phyloP scores from a whole-genome alignment of 768 basidiomycete species.

The Gymnopilus dilepis region DNA sequence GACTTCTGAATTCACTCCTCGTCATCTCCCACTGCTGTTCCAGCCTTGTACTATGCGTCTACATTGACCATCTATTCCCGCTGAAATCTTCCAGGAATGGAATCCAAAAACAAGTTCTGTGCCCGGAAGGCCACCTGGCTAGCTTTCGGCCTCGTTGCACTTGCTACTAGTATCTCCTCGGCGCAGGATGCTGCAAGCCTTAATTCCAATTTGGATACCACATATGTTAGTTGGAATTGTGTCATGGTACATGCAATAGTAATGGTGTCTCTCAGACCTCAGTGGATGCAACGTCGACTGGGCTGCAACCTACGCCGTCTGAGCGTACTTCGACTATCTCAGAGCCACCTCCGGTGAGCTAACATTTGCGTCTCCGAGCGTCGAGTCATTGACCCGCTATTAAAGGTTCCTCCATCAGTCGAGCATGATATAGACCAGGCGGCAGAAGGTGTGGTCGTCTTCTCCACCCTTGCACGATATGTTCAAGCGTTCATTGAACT shows the following conservation, averaged over 20 bases:
- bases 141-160: constrained; percentile 61
- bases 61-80: constrained; percentile 18
- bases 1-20: neutral
- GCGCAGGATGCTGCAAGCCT: constrained; percentile 44
- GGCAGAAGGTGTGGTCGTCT: constrained; percentile 51
- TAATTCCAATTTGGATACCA: constrained; percentile 32
- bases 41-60: constrained; percentile 21
- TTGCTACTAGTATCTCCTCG: constrained; percentile 50
- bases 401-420: constrained; percentile 18
- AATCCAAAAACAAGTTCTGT: constrained; percentile 35
- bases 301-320: constrained; percentile 20
- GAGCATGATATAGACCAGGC: constrained; percentile 37
- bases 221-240: constrained; percentile 30
- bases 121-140: constrained; percentile 60
- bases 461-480: constrained; percentile 2
- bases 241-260: neutral
- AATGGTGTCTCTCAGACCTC: constrained; percentile 16
- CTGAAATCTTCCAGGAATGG: constrained; percentile 26
- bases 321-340: constrained; percentile 21
- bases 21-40: constrained; percentile 2
- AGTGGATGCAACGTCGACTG: constrained; percentile 22
- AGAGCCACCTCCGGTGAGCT: constrained; percentile 21
- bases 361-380: neutral
- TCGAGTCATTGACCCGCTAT: neutral
- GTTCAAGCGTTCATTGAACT: neutral